Base-by-base conservation (phyloP, 192 early-diverging fungal genomes). In the Coemansia aciculifera region DNA sequence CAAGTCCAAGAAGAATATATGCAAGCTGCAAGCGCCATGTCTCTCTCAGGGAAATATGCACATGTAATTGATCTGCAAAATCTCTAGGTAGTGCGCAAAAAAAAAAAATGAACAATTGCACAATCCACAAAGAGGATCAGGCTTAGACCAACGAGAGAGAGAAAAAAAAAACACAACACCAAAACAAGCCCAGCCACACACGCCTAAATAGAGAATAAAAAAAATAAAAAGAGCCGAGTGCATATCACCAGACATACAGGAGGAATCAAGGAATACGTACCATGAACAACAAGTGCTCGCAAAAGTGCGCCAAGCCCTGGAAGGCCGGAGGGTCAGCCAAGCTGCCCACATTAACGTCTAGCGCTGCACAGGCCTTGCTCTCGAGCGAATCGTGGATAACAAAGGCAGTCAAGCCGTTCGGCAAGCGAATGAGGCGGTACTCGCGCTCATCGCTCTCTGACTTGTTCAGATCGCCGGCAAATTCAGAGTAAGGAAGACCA, bases 231-330 rank as follows among this genome's bases (percentile, higher is more conserved):
- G 60, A 62, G 60, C 60, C 60, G 12, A 31, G 54, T 57, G 54
- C 54, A 34, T 21, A 38, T 34, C 21, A 52, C 17, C 36, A 56
- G 54, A 43, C 3, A 63, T 37, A 13, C 11, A 32, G n/a, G 31
- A 31, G 37, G 15, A 54, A 48, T 34, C 19, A 19, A 40, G 15
- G 23, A 29, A 29, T 36, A 67, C 78, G 56, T 81, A 74, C 79
- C 85, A 91, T 84, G 69, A 93, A 92, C 48, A 92, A 78, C 48
- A 93, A 63, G 65, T 93, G 92, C 74, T 93, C 92, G 79, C 89
- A 87, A 67, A 90, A 93, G 65, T 93, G 92, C 1, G 92, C 92
- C 62, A 93, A 71, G 1, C 92, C 92, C 72, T 86, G 88, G 19
- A 90, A 72, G 63, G 86, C 80, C 69, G 84, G 85, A 17, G 89